Base-by-base conservation (phyloP, 2,329 filamentous ascomycete species). In the Aspergillus aculeatus region DNA sequence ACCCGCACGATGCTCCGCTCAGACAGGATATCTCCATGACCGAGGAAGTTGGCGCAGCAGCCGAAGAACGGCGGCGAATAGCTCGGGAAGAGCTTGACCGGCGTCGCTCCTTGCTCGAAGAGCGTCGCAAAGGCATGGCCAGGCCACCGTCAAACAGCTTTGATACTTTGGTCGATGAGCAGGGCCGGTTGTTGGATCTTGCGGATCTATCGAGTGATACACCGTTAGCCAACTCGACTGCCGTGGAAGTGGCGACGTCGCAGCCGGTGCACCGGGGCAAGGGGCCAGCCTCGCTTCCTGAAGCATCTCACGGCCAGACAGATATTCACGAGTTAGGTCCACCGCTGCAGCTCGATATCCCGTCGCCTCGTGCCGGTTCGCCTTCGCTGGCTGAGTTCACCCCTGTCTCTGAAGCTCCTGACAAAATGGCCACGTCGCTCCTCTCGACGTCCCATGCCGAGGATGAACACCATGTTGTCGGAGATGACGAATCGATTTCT, bases 1-100 rank as follows among this genome's bases (percentile, higher is more conserved):
- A 84, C 54, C 82, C 82, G 4, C 72, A 61, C 69, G 69, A 77
- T 66, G 69, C 66, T 65, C 62, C 67, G 35, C 55, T 52, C 19
- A 65, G 66, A 19, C 72, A 77, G 50, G 79, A 82, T 62, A 78
- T 78, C 44, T 82, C 80, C 5, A 81, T 81, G 76, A 75, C 71
- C 12, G 79, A 82, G 65, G 78, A 81, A 44, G 60, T 73, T 35
- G 73, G 78, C 1, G 70, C 76, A 48, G 75, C 73, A 38, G 80
- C 80, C 5, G 76, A 77, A 58, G 76, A 79, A 59, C 74, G 79
- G 60, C 73, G 80, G 60, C 75, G 74, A 11, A 73, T 73, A 56
- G 77, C 75, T 50, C 74, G 78, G 35, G 77, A 78, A 53, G 80
- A 82, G 14, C 77, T 83, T 23, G 66, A 76, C 64, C 77, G 75